phyloP scores from a whole-genome alignment of 257 asterid genomes.

The Euphrasia confusa region DNA sequence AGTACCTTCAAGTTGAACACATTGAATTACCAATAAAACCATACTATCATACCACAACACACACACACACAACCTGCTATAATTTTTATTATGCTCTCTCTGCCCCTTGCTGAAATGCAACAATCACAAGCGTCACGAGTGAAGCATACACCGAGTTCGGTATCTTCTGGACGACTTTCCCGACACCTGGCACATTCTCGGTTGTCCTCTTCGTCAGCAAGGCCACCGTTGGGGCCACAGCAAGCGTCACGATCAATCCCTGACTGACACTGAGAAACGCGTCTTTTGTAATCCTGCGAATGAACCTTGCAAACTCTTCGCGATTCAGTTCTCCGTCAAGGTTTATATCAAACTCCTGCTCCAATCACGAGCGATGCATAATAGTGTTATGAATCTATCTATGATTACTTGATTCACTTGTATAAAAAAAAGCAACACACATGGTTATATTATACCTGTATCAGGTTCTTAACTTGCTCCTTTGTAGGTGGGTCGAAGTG shows the following conservation, averaged over 20 bases:
- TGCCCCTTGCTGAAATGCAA: constrained; percentile 56
- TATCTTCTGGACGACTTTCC: constrained; percentile 71
- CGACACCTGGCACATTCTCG: constrained; percentile 82
- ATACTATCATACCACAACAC: neutral
- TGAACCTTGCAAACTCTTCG: constrained; percentile 64
- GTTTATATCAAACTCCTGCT: constrained; percentile 71
- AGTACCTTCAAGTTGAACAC: neutral
- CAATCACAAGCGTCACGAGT: constrained; percentile 62
- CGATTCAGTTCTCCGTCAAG: constrained; percentile 79
- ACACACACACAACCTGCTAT: neutral
- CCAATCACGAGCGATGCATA: neutral
- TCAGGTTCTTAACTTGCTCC: constrained; percentile 51
- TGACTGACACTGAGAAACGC: constrained; percentile 63
- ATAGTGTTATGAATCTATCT: neutral
- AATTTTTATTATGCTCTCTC: constrained; percentile 30
- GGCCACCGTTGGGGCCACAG: constrained; percentile 88
- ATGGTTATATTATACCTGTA: constrained; percentile 52
- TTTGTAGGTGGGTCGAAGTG: constrained; percentile 90
- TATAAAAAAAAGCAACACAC: neutral
- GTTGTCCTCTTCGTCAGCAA: constrained; percentile 68
- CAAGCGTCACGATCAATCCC: constrained; percentile 66
- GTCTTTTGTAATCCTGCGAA: constrained; percentile 55
- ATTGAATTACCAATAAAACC: too few relatives aligned
- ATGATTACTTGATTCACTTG: neutral
- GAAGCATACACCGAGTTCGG: constrained; percentile 80